Percentiles rank a stretch among this genome's conserved stretches.
These are phyloP conservation scores for Syzygium oleosum DNA, from an alignment of 345 rosid species.

Conservation along the genomic window DNA sequence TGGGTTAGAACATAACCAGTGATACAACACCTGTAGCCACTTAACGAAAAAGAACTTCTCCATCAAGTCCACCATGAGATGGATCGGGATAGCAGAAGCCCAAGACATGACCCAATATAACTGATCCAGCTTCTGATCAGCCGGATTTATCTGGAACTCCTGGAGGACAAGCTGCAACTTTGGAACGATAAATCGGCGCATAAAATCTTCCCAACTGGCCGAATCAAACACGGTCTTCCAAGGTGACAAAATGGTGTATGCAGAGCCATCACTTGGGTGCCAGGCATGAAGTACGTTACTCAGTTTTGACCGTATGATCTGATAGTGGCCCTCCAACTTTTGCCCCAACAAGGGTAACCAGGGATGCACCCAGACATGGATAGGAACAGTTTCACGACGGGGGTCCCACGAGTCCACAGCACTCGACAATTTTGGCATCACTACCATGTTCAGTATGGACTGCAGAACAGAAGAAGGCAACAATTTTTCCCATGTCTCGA, in stretches of 20 bases:
- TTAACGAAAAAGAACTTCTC: slow-evolving; percentile 73
- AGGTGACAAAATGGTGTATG: slow-evolving; percentile 75
- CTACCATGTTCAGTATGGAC: slow-evolving; percentile 49
- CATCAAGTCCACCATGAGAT: slow-evolving; percentile 89
- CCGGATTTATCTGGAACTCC: slow-evolving; percentile 78
- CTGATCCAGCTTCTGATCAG: slow-evolving; percentile 66
- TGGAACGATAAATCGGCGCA: slow-evolving; percentile 86
- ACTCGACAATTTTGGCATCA: slow-evolving; percentile 64
- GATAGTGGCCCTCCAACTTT: slow-evolving; percentile 66
- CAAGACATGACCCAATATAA: slow-evolving; percentile 74
- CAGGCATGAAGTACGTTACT: slow-evolving; percentile 84
- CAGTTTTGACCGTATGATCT: slow-evolving; percentile 73
- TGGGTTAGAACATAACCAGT: slow-evolving; percentile 68
- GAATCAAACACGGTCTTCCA: slow-evolving; percentile 92
- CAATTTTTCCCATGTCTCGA: slow-evolving; percentile 76
- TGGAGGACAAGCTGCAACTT: slow-evolving; percentile 78
- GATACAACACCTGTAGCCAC: slow-evolving; percentile 86
- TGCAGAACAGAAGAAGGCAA: slow-evolving; percentile 59
- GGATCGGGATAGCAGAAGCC: slow-evolving; percentile 78
- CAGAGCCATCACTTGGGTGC: slow-evolving; percentile 87
- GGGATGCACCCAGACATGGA: slow-evolving; percentile 94
- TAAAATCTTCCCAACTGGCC: slow-evolving; percentile 79
- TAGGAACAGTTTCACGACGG: slow-evolving; percentile 64
- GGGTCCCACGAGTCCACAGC: slow-evolving; percentile 97
- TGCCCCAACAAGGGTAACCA: slow-evolving; percentile 85